Base-by-base conservation (phyloP, 2,329 filamentous ascomycete genomes). In the Aspergillus jensenii region DNA sequence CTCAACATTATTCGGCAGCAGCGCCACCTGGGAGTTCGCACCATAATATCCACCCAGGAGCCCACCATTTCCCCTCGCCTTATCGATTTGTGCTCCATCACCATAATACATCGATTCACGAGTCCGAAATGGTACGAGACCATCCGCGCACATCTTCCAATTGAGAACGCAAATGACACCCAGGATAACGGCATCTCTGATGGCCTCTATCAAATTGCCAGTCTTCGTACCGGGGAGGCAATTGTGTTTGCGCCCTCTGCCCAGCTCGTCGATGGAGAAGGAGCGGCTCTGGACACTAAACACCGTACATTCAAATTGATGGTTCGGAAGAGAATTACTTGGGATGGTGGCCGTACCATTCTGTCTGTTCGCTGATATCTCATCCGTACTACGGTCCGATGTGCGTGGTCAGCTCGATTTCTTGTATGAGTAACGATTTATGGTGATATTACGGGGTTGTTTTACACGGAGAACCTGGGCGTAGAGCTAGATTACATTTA, bases 91-190 rank as follows among this genome's bases (percentile, higher is more conserved):
- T 31, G 27, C 3, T 31, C 27, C 27, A 31, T 31, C 27, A 31
- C 27, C 27, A 31, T 31, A 0, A 31, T 31, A 9, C 27, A 31
- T 31, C 27, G 27, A 31, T 31, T 31, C 27, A 31, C 27, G 9
- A 31, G 27, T 4, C 27, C 27, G 1, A 31, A 31, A 31, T 31
- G 37, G 25, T 52, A 52, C 49, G 31, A 19, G 4, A 31, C 31
- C 1, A 59, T 83, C 17, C 62, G 59, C 44, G 60, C 61, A 3
- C 73, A 84, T 65, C 68, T 87, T 0, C 81, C 78, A 3, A 81
- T 74, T 9, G 46, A 58, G 7, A 47, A 47, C 39, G 17, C 12
- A 8, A 33, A 21, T 17, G 49, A 14, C 4, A 25, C 9, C 25
- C 45, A 23, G 27, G n/a, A 51, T 2, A 44, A 60, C 5, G 45